A percentile compares a stretch with the other conserved stretches of the same genome.
These are phyloP conservation scores for Thalassiosira livingstoniorum DNA, from an alignment of 352 stramenopile genomes.

Conservation along the genomic window DNA sequence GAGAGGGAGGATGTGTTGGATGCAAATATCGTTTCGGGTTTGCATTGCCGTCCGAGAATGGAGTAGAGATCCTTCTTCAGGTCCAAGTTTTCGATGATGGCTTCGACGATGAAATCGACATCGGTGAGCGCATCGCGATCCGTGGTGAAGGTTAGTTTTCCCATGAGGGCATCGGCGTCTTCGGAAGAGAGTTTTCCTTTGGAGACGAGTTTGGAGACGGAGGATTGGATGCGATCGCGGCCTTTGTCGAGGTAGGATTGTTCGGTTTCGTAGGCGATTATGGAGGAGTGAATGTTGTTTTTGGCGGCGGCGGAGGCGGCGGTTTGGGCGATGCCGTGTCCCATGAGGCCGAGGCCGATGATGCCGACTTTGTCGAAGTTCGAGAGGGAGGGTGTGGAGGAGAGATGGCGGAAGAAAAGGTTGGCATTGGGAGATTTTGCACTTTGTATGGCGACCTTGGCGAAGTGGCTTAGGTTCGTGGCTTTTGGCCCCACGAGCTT, in stretches of 20 bases:
- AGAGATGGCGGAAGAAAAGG: neutral
- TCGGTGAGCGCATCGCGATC: slow-evolving; percentile 89
- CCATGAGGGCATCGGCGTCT: slow-evolving; percentile 85
- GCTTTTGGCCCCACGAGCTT: too few species aligned
- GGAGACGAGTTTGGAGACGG: slow-evolving; percentile 92
- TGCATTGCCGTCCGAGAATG: slow-evolving; percentile 90
- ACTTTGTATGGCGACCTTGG: too few species aligned
- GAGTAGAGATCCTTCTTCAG: slow-evolving; percentile 90
- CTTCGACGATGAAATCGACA: slow-evolving; percentile 96
- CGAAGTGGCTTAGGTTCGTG: too few species aligned
- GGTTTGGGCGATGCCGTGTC: slow-evolving; percentile 96
- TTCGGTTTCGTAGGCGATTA: slow-evolving; percentile 80
- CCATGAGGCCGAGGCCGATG: slow-evolving; percentile 96
- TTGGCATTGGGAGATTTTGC: neutral
- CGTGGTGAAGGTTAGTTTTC: slow-evolving; percentile 90
- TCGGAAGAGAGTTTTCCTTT: slow-evolving; percentile 90
- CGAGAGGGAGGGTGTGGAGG: slow-evolving; percentile 12
- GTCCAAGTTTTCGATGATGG: slow-evolving; percentile 97
- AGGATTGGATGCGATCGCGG: slow-evolving; percentile 90
- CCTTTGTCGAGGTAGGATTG: slow-evolving; percentile 77
- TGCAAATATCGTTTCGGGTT: slow-evolving; percentile 93
- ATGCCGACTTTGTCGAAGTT: slow-evolving; percentile 90
- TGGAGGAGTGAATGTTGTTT: slow-evolving; percentile 64
- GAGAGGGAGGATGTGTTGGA: slow-evolving; percentile 95
- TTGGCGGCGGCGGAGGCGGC: slow-evolving; percentile 87